Evolutionary conservation across 2,329 filamentous ascomycete species (phyloP), one percentile per base, ranked within the genome.

Genomic region (Colletotrichum tanaceti): DNA sequence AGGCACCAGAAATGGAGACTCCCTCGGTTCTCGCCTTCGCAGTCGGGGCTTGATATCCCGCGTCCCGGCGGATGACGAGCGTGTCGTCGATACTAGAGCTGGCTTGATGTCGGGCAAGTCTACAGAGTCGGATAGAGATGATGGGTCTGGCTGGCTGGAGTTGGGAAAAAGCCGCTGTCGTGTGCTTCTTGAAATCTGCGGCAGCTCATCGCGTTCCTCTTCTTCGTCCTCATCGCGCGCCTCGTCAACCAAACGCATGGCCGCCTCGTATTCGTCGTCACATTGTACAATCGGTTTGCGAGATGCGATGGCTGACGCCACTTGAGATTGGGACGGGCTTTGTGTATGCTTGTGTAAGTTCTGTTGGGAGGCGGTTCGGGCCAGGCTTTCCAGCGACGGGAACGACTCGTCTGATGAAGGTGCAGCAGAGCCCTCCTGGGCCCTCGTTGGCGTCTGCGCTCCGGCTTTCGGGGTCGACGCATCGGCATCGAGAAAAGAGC

Each of bases 221-320:
- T 72, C 68, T n/a, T 39, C 67, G 35, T 76, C 75, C 20, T 75
- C 75, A 24, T 75, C 72, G 18, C 72, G 75, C 1, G 72, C 76
- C 2, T 77, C 76, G 28, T 84, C 83, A 1, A 84, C 71, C 35
- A 75, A 80, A 35, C 77, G 78, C 79, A 84, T 84, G 13, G 77
- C 79, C 61, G 81, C 81, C 44, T 84, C 79, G 58, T 84, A 84
- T 14, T 81, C 82, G 3, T 72, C 41, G 60, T 84, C 77, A 6
- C 64, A 72, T 53, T 65, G 65, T 1, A 72, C 71, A 4, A 75
- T 73, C 2, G 73, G 70, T 39, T 77, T 77, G 3, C 75, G 67
- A 10, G 74, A 71, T 20, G 73, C 73, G 28, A 74, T 69, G 7
- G 73, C 63, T 5, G 77, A 75, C 52, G 74, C 69, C 3, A 75